Percentiles rank a stretch among this genome's conserved stretches.
These are phyloP conservation scores for Boletus sp. DNA, from an alignment of 768 basidiomycete species.

Conservation along the genomic window DNA sequence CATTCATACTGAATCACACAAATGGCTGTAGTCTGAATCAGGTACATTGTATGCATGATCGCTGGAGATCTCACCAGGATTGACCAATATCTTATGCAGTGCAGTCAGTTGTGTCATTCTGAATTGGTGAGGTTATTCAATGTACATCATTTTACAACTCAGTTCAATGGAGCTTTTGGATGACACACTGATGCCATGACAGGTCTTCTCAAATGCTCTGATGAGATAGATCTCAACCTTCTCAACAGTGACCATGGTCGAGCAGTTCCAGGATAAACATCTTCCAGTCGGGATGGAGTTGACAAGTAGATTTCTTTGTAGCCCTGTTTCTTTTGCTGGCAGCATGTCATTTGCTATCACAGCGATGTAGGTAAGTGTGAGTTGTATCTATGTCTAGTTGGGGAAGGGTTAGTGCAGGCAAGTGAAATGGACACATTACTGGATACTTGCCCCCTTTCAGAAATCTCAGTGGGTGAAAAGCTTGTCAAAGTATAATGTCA, in stretches of 20 bases:
- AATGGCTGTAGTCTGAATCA: constrained; percentile 59
- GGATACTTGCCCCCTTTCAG: too few relatives aligned
- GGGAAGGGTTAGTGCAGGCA: constrained; percentile 55
- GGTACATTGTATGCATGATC: constrained; percentile 40
- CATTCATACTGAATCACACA: too few relatives aligned
- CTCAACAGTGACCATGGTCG: constrained; percentile 79
- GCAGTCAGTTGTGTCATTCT: constrained; percentile 63
- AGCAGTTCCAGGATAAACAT: constrained; percentile 79
- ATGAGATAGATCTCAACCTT: constrained; percentile 86
- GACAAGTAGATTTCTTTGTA: constrained; percentile 70
- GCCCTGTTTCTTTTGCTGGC: neutral
- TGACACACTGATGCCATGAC: neutral
- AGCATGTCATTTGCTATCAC: neutral
- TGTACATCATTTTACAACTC: constrained; percentile 40
- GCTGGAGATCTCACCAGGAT: too few relatives aligned
- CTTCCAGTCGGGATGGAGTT: constrained; percentile 83
- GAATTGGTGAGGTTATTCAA: constrained; percentile 86
- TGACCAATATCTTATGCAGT: constrained; percentile 41
- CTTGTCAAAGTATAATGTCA: too few relatives aligned
- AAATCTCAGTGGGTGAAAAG: too few relatives aligned
- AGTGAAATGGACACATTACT: constrained; percentile 59
- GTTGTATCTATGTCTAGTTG: constrained; percentile 75
- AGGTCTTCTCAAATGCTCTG: constrained; percentile 88
- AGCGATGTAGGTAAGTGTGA: constrained; percentile 55
- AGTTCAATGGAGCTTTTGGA: neutral